Base-by-base conservation (phyloP, 2,329 filamentous ascomycete genomes). In the Thielaviopsis euricoi region DNA sequence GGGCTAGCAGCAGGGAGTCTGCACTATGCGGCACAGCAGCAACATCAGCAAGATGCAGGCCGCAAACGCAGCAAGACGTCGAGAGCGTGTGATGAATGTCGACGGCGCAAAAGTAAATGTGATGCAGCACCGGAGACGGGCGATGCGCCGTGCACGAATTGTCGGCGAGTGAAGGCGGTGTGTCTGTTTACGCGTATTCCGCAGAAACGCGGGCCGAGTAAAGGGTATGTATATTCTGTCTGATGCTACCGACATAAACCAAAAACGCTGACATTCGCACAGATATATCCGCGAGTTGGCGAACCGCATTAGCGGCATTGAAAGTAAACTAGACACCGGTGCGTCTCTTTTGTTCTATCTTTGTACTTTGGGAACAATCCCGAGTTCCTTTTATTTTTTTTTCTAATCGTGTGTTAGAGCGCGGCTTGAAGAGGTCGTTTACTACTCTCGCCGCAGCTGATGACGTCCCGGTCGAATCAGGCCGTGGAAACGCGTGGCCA, bases 211-310 rank as follows among this genome's bases (percentile, higher is more conserved):
- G 89, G 89, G 1, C 89, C 89, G 2, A 93, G 86, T 67, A 95
- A 95, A 78, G 89, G 89, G 77, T 87, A 76, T 65, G 73, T 62
- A 19, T 67, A 52, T 10, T 10, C 15, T 67, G 55, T 37, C 10
- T 58, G 37, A 7, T 60, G 19, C 49, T 56, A 57, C 29, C 29
- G 29, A 6, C 2, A 2, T 33, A 33, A 40, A 21, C 19, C 23
- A 53, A 12, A 56, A 57, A 57, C 37, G 29, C 62, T 64, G 53
- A 64, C 62, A 58, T 58, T 60, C 29, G n/a, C 6, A n/a, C 65
- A 87, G 84, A 17, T 95, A 95, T 65, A 95, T 95, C 68, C 95
- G 94, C 67, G 89, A 95, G 68, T 78, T 95, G 22, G 88, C 89
- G 23, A 89, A 95, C 66, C 78, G 89, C 25, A 82, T 95, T 60